A percentile compares a stretch with the other conserved stretches of the same genome.
phyloP scores from a whole-genome alignment of 73 alveolate species.

The Paramecium sonneborni region DNA sequence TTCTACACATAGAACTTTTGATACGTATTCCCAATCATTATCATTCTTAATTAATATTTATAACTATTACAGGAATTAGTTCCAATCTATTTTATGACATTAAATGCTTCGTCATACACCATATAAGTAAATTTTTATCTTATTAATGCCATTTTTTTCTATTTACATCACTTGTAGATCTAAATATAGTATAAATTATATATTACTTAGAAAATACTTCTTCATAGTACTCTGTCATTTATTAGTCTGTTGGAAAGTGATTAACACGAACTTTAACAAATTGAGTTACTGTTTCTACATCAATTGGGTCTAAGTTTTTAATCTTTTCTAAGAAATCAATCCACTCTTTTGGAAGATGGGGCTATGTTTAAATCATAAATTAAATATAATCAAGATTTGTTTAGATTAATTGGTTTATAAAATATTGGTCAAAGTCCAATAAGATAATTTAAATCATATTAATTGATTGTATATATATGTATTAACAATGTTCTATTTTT shows the following conservation, averaged over 20 bases:
- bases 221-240: neutral
- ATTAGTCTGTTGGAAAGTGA: neutral
- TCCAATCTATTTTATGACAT: neutral
- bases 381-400: slow-evolving; percentile 7
- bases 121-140: slow-evolving; percentile 11
- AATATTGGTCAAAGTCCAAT: neutral
- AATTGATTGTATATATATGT: neutral
- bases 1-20: neutral
- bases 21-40: neutral
- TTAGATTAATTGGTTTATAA: neutral
- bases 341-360: neutral
- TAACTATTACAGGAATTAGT: neutral
- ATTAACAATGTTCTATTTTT: neutral
- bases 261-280: neutral
- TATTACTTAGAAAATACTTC: slow-evolving; percentile 25
- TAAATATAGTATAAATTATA: neutral
- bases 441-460: neutral
- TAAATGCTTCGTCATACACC: neutral
- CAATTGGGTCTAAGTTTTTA: neutral
- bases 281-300: neutral
- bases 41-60: neutral
- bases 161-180: slow-evolving; percentile 3
- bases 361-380: slow-evolving; percentile 14
- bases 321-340: neutral
- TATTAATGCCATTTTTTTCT: slow-evolving; percentile 22